Percentiles rank a stretch among this genome's conserved stretches.
These are phyloP conservation scores for Plantago elongata DNA, from an alignment of 257 asterid species.

Conservation along the genomic window DNA sequence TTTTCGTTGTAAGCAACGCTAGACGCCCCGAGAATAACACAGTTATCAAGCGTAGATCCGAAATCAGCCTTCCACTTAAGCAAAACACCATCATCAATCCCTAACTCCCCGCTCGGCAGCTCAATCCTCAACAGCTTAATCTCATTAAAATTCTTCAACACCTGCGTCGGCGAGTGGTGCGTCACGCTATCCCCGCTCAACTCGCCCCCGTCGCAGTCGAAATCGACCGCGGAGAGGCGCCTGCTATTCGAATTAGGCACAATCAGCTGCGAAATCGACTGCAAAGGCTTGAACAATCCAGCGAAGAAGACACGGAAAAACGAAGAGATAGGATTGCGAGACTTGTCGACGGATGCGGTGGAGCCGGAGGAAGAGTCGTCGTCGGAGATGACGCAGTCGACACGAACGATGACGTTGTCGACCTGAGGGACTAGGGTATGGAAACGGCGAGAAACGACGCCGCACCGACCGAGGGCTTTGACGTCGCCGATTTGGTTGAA, in stretches of 20 bases:
- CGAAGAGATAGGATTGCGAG: slow-evolving; percentile 60
- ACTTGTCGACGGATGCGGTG: slow-evolving; percentile 31
- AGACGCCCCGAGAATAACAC: slow-evolving; percentile 76
- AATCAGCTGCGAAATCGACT: slow-evolving; percentile 61
- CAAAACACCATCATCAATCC: slow-evolving; percentile 62
- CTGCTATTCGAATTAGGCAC: slow-evolving; percentile 36
- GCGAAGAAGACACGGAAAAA: slow-evolving; percentile 51
- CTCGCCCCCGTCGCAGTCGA: background rate
- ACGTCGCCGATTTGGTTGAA: slow-evolving; percentile 91
- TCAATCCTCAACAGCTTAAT: slow-evolving; percentile 51
- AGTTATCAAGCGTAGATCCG: slow-evolving; percentile 66
- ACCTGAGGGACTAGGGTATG: slow-evolving; percentile 77
- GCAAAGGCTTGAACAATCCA: slow-evolving; percentile 65
- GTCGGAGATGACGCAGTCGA: slow-evolving; percentile 91
- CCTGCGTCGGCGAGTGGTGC: slow-evolving; percentile 76
- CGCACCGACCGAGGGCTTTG: slow-evolving; percentile 79
- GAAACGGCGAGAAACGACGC: slow-evolving; percentile 66
- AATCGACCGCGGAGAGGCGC: too few relatives aligned
- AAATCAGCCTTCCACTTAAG: slow-evolving; percentile 75
- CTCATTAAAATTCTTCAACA: slow-evolving; percentile 61
- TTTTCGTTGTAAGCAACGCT: slow-evolving; percentile 31
- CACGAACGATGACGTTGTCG: slow-evolving; percentile 80
- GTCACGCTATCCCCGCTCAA: slow-evolving; percentile 34
- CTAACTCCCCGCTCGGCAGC: slow-evolving; percentile 64
- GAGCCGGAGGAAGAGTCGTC: slow-evolving; percentile 51